A percentile compares a stretch with the other conserved stretches of the same genome.
Evolutionary conservation across 129 eudicot species (phyloP).

Genomic region (Deinandra increscens): DNA sequence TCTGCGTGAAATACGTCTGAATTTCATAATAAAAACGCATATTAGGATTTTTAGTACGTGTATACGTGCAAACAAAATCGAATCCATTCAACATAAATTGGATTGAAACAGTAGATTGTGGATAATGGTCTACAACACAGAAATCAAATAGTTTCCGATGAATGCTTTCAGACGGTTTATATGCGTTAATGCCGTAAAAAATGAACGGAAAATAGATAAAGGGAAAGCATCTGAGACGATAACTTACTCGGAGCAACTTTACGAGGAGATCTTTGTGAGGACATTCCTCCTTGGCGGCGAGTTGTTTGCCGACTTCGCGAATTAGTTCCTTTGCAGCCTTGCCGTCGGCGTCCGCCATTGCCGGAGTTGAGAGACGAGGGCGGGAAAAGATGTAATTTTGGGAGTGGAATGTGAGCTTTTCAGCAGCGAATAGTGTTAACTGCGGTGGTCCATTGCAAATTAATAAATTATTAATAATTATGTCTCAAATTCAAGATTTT

Average conservation of each 20-base stretch:
- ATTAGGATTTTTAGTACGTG: neutral
- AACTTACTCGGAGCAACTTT: conserved; percentile 61
- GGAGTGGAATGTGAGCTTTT: neutral
- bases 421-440: neutral
- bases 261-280: conserved; percentile 70
- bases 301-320: conserved; percentile 61
- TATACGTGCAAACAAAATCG: neutral
- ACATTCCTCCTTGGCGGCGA: conserved; percentile 47
- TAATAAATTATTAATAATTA: too few species aligned
- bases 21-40: neutral
- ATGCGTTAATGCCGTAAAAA: neutral
- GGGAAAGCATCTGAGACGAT: neutral
- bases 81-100: neutral
- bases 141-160: neutral
- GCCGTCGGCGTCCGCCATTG: conserved; percentile 45
- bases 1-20: neutral
- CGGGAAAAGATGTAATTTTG: conserved; percentile 11
- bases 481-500: too few species aligned
- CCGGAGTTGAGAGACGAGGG: neutral
- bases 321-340: conserved; percentile 46
- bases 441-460: too few species aligned
- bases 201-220: neutral
- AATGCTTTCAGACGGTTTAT: neutral
- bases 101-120: neutral
- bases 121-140: neutral